Base-by-base conservation (phyloP, 495 filamentous ascomycete species). In the Tuber aestivum region DNA sequence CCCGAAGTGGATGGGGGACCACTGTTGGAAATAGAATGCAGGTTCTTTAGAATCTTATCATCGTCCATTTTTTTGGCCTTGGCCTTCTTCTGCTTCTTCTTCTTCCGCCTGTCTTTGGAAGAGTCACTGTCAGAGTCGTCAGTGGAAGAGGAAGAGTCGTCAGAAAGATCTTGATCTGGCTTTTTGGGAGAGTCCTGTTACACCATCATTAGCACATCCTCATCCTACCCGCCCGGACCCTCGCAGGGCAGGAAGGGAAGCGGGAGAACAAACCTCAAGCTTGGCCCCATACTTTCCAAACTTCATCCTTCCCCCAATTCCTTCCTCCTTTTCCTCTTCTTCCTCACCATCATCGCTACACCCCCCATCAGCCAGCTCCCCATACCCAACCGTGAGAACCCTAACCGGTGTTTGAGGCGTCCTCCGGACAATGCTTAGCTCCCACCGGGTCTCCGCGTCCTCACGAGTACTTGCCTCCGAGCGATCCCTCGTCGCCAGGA, bases 361-460 rank as follows among this genome's bases (percentile, higher is more conserved):
- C 38, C 84, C 84, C 27, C 83, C 79, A 44, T 80, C 80, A 20
- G 73, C 41, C 32, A 84, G 72, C 81, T 80, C 83, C 3, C 84
- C 85, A 74, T 85, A 89, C 18, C 87, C 86, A 12, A 84, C 85
- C 21, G 83, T 79, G 41, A 85, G 81, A 21, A 88, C 83, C 40
- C 75, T 79, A 41, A 85, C 74, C 70, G 72, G 20, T 20, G 75
- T 45, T 16, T 40, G 56, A 14, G 41, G 27, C n/a, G 70, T 20
- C 44, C 79, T 74, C 41, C 86, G 83, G 61, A 84, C 83, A 75
- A 86, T 86, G 76, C 87, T 88, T 69, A 99, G 85, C 41, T 94
- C 91, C 95, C 95, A 99, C 85, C 91, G 90, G 14, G 92, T 92
- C 84, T 98, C 95, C 38, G 93, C 93, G 10, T 91, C 87, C 27